Evolutionary conservation across 768 basidiomycete genomes (phyloP), one percentile per base, ranked within the genome.

Genomic region (Hypholoma fasciculare): DNA sequence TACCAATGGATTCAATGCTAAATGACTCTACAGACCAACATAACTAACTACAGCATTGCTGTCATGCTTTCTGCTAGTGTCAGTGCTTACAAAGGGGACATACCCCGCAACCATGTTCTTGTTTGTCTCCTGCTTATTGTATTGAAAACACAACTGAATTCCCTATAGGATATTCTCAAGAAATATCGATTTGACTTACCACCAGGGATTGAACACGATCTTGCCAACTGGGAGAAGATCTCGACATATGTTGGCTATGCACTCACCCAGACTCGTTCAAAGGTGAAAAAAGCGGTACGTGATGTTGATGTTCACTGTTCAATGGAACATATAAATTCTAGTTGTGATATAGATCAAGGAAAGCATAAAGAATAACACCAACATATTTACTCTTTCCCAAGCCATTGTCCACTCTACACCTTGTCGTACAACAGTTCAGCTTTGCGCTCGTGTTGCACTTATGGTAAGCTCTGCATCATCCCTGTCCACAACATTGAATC

Each of bases 1-100:
- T 19, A 14, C 51, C 42, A 23, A n/a, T n/a, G n/a, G n/a, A n/a
- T 8, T 17, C 34, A 50, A 16, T 17, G 12, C 36, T 37, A 46
- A 47, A 44, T 26, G 30, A 20, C 27, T 56, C n/a, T 49, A 59
- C 56, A 62, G 61, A 62, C 58, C 38, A 62, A 59, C 38, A 62
- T 62, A 3, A 55, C 30, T 52, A 59, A 62, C 58, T 59, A 56
- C 37, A 54, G 36, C n/a, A 26, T 62, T 7, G 58, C 54, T 37
- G 61, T 62, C 54, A 43, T 62, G 54, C 61, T 59, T 27, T 62
- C 61, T 2, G 58, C 56, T 49, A 62, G 59, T 19, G 40, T 62
- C 43, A 62, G 61, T 52, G 58, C 58, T 30, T 59, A 59, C 38
- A 62, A 59, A 36, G 61, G 58, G 44, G 27, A 56, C 39, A 59